A percentile compares a stretch with the other conserved stretches of the same genome.
phyloP scores from a whole-genome alignment of 2,329 filamentous ascomycete species.

The Penicillium sp. region DNA sequence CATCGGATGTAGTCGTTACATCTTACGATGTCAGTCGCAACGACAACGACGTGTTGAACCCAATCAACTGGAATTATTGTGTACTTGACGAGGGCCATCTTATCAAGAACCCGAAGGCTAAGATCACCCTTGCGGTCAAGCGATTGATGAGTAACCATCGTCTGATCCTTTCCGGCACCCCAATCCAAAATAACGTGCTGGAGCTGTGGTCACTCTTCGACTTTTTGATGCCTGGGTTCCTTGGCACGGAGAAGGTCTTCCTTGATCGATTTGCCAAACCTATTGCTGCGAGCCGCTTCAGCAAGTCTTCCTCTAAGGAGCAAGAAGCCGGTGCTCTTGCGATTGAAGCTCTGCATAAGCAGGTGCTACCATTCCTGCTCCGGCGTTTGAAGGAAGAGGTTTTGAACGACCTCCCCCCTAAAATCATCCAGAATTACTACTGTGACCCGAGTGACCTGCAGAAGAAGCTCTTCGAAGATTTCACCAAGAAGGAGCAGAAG shows the following conservation, averaged over 20 bases:
- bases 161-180: slow-evolving; percentile 90
- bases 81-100: slow-evolving; percentile 95
- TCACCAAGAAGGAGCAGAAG: slow-evolving; percentile 87
- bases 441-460: slow-evolving; percentile 95
- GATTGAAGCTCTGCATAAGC: slow-evolving; percentile 97
- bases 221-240: slow-evolving; percentile 97
- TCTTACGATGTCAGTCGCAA: slow-evolving; percentile 98
- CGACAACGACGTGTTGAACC: slow-evolving; percentile 75
- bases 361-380: slow-evolving; percentile 91
- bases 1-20: slow-evolving; percentile 89
- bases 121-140: slow-evolving; percentile 91
- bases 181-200: slow-evolving; percentile 95
- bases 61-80: slow-evolving; percentile 93
- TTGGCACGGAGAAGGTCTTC: slow-evolving; percentile 95
- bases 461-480: slow-evolving; percentile 92
- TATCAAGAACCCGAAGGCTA: slow-evolving; percentile 98
- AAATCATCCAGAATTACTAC: slow-evolving; percentile 99
- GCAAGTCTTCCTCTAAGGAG: slow-evolving; percentile 96
- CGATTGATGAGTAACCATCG: slow-evolving; percentile 84
- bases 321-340: slow-evolving; percentile 94
- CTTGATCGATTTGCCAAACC: slow-evolving; percentile 91
- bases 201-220: slow-evolving; percentile 98
- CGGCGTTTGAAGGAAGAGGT: slow-evolving; percentile 97
- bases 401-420: slow-evolving; percentile 88
- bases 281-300: slow-evolving; percentile 87